phyloP scores from a whole-genome alignment of 768 basidiomycete species.

The Russula sp. region DNA sequence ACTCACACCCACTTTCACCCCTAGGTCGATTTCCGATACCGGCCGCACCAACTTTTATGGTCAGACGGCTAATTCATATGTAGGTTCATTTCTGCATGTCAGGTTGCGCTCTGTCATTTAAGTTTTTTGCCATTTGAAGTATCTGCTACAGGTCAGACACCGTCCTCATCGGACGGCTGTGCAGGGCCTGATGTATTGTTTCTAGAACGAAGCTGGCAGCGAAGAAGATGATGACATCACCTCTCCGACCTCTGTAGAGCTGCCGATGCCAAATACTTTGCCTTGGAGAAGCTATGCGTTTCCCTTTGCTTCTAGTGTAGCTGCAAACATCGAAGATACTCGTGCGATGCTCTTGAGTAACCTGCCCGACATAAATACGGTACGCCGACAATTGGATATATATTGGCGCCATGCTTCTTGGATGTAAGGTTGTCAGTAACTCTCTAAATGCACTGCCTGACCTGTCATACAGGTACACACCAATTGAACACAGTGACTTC shows the following conservation, averaged over 20 bases:
- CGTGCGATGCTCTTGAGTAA: constrained; percentile 39
- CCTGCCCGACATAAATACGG: constrained; percentile 36
- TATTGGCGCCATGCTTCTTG: constrained; percentile 66
- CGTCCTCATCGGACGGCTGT: constrained; percentile 9
- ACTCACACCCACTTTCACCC: constrained; percentile 24
- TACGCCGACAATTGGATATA: constrained; percentile 36
- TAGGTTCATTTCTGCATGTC: constrained; percentile 29
- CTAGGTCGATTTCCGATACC: constrained; percentile 52
- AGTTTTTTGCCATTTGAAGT: constrained; percentile 32
- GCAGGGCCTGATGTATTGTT: constrained; percentile 10
- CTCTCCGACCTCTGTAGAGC: constrained; percentile 30
- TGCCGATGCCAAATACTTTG: constrained; percentile 42
- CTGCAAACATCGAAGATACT: constrained; percentile 37
- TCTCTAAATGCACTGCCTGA: neutral
- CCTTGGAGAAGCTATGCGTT: constrained; percentile 57
- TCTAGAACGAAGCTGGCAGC: constrained; percentile 50
- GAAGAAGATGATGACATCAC: constrained; percentile 45
- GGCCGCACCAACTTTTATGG: constrained; percentile 63
- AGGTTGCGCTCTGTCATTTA: constrained; percentile 6
- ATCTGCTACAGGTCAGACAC: constrained; percentile 52
- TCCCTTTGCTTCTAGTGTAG: constrained; percentile 41
- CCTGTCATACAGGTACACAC: constrained; percentile 46
- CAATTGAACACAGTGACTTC: constrained; percentile 54
- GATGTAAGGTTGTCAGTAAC: constrained; percentile 43
- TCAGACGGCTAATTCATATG: constrained; percentile 61